A percentile compares a stretch with the other conserved stretches of the same genome.
Evolutionary conservation across 1,284 basidiomycete species (phyloP).

Genomic region (Porodaedalea pini): DNA sequence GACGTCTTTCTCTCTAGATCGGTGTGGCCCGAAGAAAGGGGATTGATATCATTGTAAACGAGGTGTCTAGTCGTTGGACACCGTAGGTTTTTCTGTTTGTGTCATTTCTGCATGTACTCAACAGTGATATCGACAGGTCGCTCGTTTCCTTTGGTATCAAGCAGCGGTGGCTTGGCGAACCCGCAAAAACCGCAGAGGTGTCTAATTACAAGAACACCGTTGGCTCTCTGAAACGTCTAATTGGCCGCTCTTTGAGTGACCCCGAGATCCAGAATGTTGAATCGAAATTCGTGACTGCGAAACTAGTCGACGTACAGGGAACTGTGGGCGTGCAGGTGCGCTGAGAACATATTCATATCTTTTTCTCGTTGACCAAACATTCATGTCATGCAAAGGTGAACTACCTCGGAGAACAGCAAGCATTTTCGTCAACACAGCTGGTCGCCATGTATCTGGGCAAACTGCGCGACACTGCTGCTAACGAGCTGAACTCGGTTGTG

Average conservation of each 20-base stretch:
- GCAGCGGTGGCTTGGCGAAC: constrained; percentile 85
- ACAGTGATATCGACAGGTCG: constrained; percentile 50
- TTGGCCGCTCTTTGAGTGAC: constrained; percentile 75
- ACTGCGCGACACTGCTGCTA: constrained; percentile 78
- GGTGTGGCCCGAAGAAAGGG: constrained; percentile 90
- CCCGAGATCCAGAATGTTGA: constrained; percentile 78
- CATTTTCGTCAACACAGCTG: constrained; percentile 84
- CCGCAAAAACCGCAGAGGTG: constrained; percentile 95
- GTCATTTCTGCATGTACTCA: neutral
- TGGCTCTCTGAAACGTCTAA: constrained; percentile 84
- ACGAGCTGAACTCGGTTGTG: constrained; percentile 80
- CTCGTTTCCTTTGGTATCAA: constrained; percentile 89
- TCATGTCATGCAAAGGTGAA: constrained; percentile 54
- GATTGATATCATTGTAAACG: constrained; percentile 94
- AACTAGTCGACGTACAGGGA: constrained; percentile 78
- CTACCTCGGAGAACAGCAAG: constrained; percentile 77
- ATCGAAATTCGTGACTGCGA: constrained; percentile 85
- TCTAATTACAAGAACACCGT: constrained; percentile 96
- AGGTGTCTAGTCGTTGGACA: constrained; percentile 91
- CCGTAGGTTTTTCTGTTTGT: constrained; percentile 55
- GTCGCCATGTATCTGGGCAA: constrained; percentile 84
- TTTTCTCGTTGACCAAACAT: neutral
- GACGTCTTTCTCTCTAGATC: constrained; percentile 49
- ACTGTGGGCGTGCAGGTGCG: constrained; percentile 80
- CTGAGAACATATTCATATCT: too few species aligned